These are phyloP conservation scores for Pichia heedii DNA, from an alignment of 805 yeast species.

Conservation along the genomic window DNA sequence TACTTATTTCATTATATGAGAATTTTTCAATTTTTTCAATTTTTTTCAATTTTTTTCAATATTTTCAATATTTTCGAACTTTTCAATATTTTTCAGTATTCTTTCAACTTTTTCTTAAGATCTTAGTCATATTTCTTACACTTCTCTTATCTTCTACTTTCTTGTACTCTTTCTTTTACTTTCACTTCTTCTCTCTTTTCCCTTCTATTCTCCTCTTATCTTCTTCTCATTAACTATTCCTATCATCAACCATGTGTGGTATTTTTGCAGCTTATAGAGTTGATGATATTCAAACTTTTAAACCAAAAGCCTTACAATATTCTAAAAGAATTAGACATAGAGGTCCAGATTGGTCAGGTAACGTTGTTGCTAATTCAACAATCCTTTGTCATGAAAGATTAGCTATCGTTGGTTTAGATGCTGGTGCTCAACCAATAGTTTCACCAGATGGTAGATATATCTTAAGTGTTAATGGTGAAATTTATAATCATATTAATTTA, in stretches of 20 bases:
- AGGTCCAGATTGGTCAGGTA: slow-evolving; percentile 99
- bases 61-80: too few species aligned
- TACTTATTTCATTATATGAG: too few species aligned
- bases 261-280: slow-evolving; percentile 88
- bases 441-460: slow-evolving; percentile 65
- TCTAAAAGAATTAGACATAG: slow-evolving; percentile 94
- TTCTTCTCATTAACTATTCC: too few species aligned
- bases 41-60: too few species aligned
- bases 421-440: slow-evolving; percentile 97
- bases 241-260: slow-evolving; percentile 71
- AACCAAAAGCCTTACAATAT: slow-evolving; percentile 79
- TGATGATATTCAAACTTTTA: slow-evolving; percentile 70
- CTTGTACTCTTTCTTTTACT: background rate
- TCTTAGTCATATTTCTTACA: background rate
- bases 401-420: slow-evolving; percentile 93
- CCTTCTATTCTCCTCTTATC: background rate
- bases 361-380: slow-evolving; percentile 66
- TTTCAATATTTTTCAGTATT: too few species aligned
- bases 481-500: slow-evolving; percentile 89
- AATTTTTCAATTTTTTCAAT: too few species aligned
- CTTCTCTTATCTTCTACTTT: background rate
- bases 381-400: slow-evolving; percentile 91
- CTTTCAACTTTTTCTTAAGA: too few species aligned
- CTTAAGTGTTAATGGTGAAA: slow-evolving; percentile 94
- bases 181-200: background rate